phyloP scores from a whole-genome alignment of 345 rosid species.

The Citrus sinensis region DVS_A1.0 CM039168.1:26824501-26825000 shows the following conservation, averaged over 20 bases:
- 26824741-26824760: neutral
- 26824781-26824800: neutral
- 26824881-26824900: neutral
- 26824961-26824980: neutral
- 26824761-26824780: neutral
- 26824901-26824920: neutral
- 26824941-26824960: neutral
- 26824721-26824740: neutral
- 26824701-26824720: neutral
- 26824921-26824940: neutral
- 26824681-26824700: neutral
- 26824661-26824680: neutral
- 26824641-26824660: neutral
- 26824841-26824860: neutral
- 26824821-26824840: neutral
- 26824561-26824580: neutral
- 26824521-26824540: neutral
- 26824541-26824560: neutral
- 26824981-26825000: neutral
- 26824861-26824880: neutral
- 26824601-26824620: neutral
- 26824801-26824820: neutral
- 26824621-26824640: neutral
- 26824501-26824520: neutral
- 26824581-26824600: neutral